Evolutionary conservation across 1,139 yeast genomes (phyloP), one percentile per base, ranked within the genome.

Genomic region (Candida albicans): DNA sequence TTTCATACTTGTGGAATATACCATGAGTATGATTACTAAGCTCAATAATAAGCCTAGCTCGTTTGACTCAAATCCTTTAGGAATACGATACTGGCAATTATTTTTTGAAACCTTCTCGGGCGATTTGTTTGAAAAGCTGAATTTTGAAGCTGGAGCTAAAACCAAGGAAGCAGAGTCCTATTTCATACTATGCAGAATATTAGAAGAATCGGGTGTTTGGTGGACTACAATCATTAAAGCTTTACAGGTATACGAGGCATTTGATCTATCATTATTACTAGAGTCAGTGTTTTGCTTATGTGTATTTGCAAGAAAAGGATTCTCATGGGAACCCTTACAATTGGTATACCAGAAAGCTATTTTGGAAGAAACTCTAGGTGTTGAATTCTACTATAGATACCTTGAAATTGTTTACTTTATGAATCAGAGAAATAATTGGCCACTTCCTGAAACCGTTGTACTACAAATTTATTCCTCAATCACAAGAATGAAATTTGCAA

Each of bases 401-500:
- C 47, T 71, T 8, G 72, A 70, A 42, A 54, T 62, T 8, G 55
- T 68, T 28, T 61, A 60, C n/a, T 44, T 55, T 3, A 51, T 68
- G 33, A 57, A 59, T 42, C 63, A 64, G 40, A 52, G 59, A 13
- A 52, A 57, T 5, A 50, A 55, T 8, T 73, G 77, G 77, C 66
- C 68, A 3, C 39, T 71, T 2, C 70, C 70, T 34, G 79, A 73
- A 37, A 56, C 56, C 34, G 41, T 70, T 15, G 48, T 74, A 2
- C 46, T 63, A 9, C 57, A 55, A 26, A 43, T 73, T 3, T 72
- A 70, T 46, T 44, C 61, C 1, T 55, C 62, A 0, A 56, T 72
- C 3, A 65, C 75, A 0, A 34, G 51, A 1, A 50, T 73, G 35
- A 68, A 61, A 44, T 74, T 73, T 53, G 60, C 70, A 24, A 70